These are phyloP conservation scores for Lojkania enalia DNA, from an alignment of 2,329 filamentous ascomycete genomes.

Conservation along the genomic window DNA sequence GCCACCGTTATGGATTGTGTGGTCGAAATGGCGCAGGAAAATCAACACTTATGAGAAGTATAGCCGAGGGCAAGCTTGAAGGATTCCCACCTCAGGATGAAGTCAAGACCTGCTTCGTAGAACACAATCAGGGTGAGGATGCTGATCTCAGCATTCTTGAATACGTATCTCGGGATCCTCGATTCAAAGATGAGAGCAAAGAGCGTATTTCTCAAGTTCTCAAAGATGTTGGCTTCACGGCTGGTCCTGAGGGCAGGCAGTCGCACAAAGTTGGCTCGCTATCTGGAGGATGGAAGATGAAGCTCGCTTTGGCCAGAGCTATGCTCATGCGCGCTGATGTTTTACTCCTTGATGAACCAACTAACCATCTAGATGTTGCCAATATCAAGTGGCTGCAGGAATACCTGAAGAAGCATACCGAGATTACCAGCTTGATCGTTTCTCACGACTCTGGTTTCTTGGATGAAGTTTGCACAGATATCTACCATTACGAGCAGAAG, in stretches of 20 bases:
- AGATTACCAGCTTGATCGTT: slow-evolving; percentile 96
- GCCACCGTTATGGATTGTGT: slow-evolving; percentile 94
- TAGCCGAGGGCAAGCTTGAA: slow-evolving; percentile 92
- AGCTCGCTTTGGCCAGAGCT: slow-evolving; percentile 90
- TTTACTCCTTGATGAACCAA: slow-evolving; percentile 94
- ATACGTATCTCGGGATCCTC: slow-evolving; percentile 87
- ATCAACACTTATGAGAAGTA: slow-evolving; percentile 98
- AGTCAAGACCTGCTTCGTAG: slow-evolving; percentile 94
- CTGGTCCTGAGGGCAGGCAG: slow-evolving; percentile 86
- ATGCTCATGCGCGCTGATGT: slow-evolving; percentile 98
- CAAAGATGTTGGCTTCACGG: slow-evolving; percentile 89
- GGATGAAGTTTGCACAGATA: slow-evolving; percentile 96
- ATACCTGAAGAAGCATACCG: slow-evolving; percentile 92
- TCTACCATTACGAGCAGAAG: slow-evolving; percentile 99
- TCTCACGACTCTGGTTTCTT: slow-evolving; percentile 98
- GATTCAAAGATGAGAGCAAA: slow-evolving; percentile 74
- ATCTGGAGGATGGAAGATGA: slow-evolving; percentile 99
- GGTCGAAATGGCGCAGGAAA: slow-evolving; percentile 97
- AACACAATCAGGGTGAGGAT: slow-evolving; percentile 98
- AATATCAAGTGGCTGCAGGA: slow-evolving; percentile 96
- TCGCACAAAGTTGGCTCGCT: slow-evolving; percentile 88
- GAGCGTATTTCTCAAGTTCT: slow-evolving; percentile 84
- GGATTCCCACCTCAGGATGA: slow-evolving; percentile 93
- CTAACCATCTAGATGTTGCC: slow-evolving; percentile 94
- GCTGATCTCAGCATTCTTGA: slow-evolving; percentile 95